Percentiles rank a stretch among this genome's conserved stretches.
Conservation (phyloP, 2,329 filamentous ascomycete genomes). For the Penicillium sp. region DNA sequence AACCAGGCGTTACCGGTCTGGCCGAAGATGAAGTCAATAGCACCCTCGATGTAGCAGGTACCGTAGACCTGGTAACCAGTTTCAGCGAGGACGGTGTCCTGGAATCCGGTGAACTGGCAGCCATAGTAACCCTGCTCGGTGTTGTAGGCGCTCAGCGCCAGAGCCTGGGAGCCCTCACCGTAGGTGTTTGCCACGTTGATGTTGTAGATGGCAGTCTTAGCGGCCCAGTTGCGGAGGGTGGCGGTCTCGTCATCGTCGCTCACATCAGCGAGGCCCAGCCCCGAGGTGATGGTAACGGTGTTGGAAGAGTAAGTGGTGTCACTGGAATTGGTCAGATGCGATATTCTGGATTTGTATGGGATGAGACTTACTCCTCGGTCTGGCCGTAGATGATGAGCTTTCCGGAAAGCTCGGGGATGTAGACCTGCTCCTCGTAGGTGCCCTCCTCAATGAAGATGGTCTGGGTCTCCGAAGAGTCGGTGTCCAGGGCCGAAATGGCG, state of each 20-base stretch:
- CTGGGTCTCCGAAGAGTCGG: slow-evolving; percentile 50
- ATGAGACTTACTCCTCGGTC: slow-evolving; percentile 42
- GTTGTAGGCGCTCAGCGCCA: slow-evolving; percentile 24
- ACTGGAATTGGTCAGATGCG: slow-evolving; percentile 11
- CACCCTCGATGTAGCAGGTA: slow-evolving; percentile 31
- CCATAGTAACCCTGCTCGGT: slow-evolving; percentile 15
- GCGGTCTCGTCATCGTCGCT: slow-evolving; percentile 22
- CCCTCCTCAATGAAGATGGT: slow-evolving; percentile 64
- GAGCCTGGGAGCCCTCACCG: slow-evolving; percentile 29
- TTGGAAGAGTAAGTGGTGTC: slow-evolving; percentile 53
- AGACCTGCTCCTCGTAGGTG: slow-evolving; percentile 63
- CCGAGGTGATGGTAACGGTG: slow-evolving; percentile 55
- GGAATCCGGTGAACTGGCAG: slow-evolving; percentile 22
- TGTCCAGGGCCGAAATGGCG: slow-evolving; percentile 61
- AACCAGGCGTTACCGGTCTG: slow-evolving; percentile 35
- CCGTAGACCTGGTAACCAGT: slow-evolving; percentile 28
- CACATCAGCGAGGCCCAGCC: slow-evolving; percentile 10
- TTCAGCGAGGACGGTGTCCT: slow-evolving; percentile 28
- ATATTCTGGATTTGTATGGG: neutral
- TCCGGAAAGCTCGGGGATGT: slow-evolving; percentile 50
- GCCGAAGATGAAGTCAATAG: slow-evolving; percentile 21
- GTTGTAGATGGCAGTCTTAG: slow-evolving; percentile 24
- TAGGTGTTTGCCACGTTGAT: slow-evolving; percentile 36
- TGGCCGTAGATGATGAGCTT: slow-evolving; percentile 60
- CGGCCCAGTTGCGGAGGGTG: slow-evolving; percentile 13